Conservation (phyloP, 202 grass and related monocot genomes). For the Elaeis oleifera region DNA sequence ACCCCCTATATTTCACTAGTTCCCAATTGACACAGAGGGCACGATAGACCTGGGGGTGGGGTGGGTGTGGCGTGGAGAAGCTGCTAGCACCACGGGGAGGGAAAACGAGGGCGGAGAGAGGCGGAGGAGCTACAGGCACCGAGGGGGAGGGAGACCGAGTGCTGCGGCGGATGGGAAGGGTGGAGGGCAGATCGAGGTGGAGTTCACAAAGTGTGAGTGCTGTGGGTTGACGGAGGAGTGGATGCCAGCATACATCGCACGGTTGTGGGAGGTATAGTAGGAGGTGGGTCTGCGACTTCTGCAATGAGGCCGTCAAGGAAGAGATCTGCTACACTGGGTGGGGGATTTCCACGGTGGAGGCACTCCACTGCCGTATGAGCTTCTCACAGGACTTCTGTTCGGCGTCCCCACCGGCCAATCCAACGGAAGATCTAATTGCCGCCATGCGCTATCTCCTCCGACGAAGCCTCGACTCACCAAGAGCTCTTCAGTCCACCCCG, state of each 20-base stretch:
- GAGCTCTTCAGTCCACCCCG: too few species aligned
- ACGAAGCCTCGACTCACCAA: too few species aligned
- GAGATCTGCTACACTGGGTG: conserved; percentile 14
- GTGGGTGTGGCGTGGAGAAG: too few species aligned
- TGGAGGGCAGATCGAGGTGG: conserved; percentile 4
- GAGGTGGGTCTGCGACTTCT: conserved; percentile 17
- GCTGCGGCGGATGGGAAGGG: background rate
- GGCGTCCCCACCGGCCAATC: background rate
- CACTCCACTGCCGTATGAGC: conserved; percentile 11
- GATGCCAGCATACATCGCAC: conserved; percentile 6
- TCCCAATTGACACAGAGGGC: too few species aligned
- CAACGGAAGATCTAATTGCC: conserved; percentile 6
- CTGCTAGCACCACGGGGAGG: too few species aligned
- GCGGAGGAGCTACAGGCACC: too few species aligned
- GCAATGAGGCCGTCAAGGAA: conserved; percentile 15
- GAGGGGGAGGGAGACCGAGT: too few species aligned
- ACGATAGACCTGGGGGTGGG: too few species aligned
- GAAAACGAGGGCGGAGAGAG: too few species aligned
- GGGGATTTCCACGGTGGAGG: conserved; percentile 15
- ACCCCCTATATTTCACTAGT: too few species aligned
- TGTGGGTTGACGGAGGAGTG: conserved; percentile 21
- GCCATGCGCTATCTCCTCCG: conserved; percentile 6
- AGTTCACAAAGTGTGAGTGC: conserved; percentile 9
- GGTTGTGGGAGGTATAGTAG: conserved; percentile 11
- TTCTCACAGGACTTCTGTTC: conserved; percentile 8